Percentiles rank a stretch among this genome's conserved stretches.
Evolutionary conservation across 225 moss, liverwort and hornwort genomes (phyloP).

Genomic region (Pseudisothecium myosuroides): DNA sequence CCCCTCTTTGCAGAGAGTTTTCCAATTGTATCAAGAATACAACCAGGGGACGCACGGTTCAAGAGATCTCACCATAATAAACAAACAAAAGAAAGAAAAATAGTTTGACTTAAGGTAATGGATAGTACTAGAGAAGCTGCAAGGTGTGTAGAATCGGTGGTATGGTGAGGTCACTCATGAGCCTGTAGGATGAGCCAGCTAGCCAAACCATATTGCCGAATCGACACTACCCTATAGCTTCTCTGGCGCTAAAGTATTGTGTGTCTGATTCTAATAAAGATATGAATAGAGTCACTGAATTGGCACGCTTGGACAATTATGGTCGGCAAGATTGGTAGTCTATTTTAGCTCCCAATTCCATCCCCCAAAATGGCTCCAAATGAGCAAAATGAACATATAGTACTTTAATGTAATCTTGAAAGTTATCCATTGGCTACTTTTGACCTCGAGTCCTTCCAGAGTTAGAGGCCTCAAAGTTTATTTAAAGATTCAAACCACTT

Average conservation of each 20-base stretch:
- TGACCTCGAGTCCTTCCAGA: accelerated
- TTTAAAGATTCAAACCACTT: background rate
- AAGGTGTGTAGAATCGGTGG: accelerated
- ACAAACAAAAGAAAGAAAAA: too few species aligned
- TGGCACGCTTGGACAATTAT: accelerated
- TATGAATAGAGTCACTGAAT: accelerated
- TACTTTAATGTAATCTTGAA: background rate
- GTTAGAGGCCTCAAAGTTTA: background rate
- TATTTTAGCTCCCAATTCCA: background rate
- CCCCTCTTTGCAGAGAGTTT: too few species aligned
- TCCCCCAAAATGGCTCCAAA: background rate
- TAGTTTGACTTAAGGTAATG: too few species aligned
- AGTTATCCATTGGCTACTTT: background rate
- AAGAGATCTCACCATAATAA: too few species aligned
- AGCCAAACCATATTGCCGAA: accelerated
- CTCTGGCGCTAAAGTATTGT: background rate
- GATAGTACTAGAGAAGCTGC: accelerated
- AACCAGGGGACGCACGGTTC: too few species aligned
- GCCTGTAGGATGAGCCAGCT: accelerated
- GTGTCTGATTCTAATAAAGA: background rate
- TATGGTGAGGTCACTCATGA: accelerated
- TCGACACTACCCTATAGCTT: accelerated
- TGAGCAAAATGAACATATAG: accelerated
- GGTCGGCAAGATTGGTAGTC: accelerated
- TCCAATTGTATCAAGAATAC: too few species aligned